Evolutionary conservation across 768 basidiomycete species (phyloP).

Genomic region (Suillus weaverae): DNA sequence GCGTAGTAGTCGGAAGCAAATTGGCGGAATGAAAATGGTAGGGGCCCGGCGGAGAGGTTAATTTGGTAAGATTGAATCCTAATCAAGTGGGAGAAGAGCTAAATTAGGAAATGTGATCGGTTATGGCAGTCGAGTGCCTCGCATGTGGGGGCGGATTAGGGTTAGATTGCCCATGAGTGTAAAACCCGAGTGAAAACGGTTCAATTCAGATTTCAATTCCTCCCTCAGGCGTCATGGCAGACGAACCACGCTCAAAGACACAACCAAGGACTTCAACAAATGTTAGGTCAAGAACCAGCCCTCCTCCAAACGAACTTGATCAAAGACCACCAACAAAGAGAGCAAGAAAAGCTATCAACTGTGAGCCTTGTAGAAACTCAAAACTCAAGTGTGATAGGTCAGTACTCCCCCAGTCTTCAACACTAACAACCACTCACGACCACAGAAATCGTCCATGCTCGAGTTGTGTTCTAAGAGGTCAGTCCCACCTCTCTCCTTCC

Average conservation of each 20-base stretch:
- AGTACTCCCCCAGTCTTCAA: not conserved
- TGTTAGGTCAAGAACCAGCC: conserved; percentile 47
- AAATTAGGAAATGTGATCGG: not conserved
- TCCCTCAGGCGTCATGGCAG: not conserved
- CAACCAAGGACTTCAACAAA: conserved; percentile 17
- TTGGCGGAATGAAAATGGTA: not conserved
- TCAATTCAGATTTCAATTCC: not conserved
- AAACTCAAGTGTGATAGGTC: conserved; percentile 90
- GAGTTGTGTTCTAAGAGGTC: conserved; percentile 80
- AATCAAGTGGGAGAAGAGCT: not conserved
- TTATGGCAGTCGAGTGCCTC: conserved; percentile 1
- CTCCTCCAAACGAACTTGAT: conserved; percentile 56
- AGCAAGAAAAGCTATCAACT: conserved; percentile 85
- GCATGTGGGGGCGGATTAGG: conserved; percentile 5
- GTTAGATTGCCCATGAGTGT: conserved; percentile 3
- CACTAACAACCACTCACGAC: not conserved
- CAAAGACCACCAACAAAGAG: conserved; percentile 75
- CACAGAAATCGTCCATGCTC: conserved; percentile 84
- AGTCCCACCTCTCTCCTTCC: conserved; percentile 10
- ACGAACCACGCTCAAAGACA: conserved; percentile 2
- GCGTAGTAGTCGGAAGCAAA: not conserved
- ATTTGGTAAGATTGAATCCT: not conserved
- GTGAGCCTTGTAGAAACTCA: conserved; percentile 83
- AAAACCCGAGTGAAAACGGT: conserved; percentile 3
- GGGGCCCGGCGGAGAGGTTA: conserved; percentile 1